phyloP scores from a whole-genome alignment of 2,329 filamentous ascomycete genomes.

The Whalleya microplaca region DNA sequence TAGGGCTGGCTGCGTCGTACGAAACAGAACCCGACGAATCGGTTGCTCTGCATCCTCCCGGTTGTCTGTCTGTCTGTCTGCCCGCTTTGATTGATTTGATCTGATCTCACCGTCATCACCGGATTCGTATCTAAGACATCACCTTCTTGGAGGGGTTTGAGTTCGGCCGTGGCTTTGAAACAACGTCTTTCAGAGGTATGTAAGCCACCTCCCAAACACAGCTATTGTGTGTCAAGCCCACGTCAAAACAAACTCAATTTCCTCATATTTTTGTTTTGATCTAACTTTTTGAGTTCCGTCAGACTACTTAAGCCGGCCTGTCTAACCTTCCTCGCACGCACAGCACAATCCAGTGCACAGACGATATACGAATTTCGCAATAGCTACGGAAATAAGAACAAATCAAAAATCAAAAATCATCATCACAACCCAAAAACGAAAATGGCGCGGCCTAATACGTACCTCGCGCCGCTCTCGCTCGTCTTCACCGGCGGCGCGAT shows the following conservation, averaged over 20 bases:
- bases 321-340: background rate
- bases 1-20: background rate
- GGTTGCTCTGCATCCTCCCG: background rate
- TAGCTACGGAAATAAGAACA: background rate
- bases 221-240: background rate
- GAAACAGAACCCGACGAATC: background rate
- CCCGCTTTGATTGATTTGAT: too few relatives aligned
- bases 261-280: background rate
- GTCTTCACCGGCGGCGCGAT: conserved; percentile 55
- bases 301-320: background rate
- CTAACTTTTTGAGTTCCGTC: too few relatives aligned
- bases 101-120: conserved; percentile 10
- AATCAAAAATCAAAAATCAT: background rate
- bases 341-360: background rate
- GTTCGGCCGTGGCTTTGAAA: conserved; percentile 5
- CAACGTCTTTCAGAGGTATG: background rate
- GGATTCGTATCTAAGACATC: conserved; percentile 26
- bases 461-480: conserved; percentile 33
- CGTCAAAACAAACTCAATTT: background rate
- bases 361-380: background rate
- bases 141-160: conserved; percentile 10
- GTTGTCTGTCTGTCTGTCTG: conserved; percentile 9
- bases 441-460: conserved; percentile 24
- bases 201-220: background rate
- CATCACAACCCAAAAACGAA: conserved; percentile 5